phyloP scores from a whole-genome alignment of 352 stramenopile species.

The Phytophthora pini region DNA sequence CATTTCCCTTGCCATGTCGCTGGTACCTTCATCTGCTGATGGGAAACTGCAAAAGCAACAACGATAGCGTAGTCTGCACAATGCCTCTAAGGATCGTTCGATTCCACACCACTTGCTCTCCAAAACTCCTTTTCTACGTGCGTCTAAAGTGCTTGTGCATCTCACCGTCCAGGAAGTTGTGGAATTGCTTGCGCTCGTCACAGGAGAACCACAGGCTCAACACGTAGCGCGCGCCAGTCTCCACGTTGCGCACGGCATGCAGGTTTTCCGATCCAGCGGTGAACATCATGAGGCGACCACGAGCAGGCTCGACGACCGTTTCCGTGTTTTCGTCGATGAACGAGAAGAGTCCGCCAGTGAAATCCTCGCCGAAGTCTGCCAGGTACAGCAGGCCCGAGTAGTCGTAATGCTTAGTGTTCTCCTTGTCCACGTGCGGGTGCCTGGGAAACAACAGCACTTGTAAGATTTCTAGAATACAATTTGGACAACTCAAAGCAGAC shows the following conservation, averaged over 20 bases:
- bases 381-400: slow-evolving; percentile 93
- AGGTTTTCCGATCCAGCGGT: slow-evolving; percentile 90
- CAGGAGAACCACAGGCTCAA: slow-evolving; percentile 96
- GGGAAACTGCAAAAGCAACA: slow-evolving; percentile 14
- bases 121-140: slow-evolving; percentile 31
- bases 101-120: slow-evolving; percentile 10
- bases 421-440: slow-evolving; percentile 92
- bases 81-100: background rate
- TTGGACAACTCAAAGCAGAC: background rate
- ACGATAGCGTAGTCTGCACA: background rate
- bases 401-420: slow-evolving; percentile 95
- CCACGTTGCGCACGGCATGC: slow-evolving; percentile 80
- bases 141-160: slow-evolving; percentile 82
- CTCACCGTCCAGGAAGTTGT: slow-evolving; percentile 91
- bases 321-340: slow-evolving; percentile 87
- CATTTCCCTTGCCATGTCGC: slow-evolving; percentile 49
- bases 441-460: slow-evolving; percentile 32
- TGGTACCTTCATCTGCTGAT: slow-evolving; percentile 23
- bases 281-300: slow-evolving; percentile 90
- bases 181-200: slow-evolving; percentile 81
- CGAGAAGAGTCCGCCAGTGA: slow-evolving; percentile 89
- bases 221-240: slow-evolving; percentile 84
- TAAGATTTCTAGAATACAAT: background rate
- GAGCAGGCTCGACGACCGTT: slow-evolving; percentile 75
- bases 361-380: slow-evolving; percentile 82